Evolutionary conservation across 2,329 filamentous ascomycete genomes (phyloP).

Genomic region (Fusarium sp.): DNA sequence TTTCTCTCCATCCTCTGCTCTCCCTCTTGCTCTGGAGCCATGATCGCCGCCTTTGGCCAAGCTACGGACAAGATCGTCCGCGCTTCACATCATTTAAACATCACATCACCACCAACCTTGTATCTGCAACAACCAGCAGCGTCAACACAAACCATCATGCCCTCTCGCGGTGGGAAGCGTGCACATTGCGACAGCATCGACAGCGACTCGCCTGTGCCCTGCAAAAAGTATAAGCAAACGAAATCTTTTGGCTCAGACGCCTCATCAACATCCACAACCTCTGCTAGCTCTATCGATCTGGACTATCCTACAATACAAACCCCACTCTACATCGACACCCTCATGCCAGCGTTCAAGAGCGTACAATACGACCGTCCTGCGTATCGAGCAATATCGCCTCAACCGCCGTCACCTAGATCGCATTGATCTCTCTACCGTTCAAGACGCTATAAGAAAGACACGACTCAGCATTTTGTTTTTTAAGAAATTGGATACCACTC

Average conservation of each 20-base stretch:
- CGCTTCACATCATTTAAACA: constrained; percentile 24
- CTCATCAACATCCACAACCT: constrained; percentile 37
- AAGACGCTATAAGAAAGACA: constrained; percentile 12
- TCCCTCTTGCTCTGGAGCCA: background rate
- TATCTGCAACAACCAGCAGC: constrained; percentile 23
- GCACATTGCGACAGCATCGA: constrained; percentile 37
- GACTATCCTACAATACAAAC: constrained; percentile 24
- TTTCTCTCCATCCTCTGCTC: constrained; percentile 5
- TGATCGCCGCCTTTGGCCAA: constrained; percentile 30
- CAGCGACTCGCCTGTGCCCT: constrained; percentile 36
- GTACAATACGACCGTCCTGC: constrained; percentile 39
- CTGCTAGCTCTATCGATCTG: constrained; percentile 31
- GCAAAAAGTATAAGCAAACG: constrained; percentile 44
- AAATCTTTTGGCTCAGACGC: constrained; percentile 41
- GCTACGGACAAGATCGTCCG: constrained; percentile 24
- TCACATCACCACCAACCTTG: constrained; percentile 17
- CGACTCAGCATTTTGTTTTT: constrained; percentile 22
- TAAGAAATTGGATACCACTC: constrained; percentile 32
- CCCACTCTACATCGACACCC: constrained; percentile 32
- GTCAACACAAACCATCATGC: constrained; percentile 29
- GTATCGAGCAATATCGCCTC: constrained; percentile 41
- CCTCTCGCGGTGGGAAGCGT: constrained; percentile 39
- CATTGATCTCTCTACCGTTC: constrained; percentile 19
- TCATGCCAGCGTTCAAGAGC: constrained; percentile 37
- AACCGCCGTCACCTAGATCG: constrained; percentile 43